Percentiles rank a stretch among this genome's conserved stretches.
Conservation (phyloP, 306 rosid genomes). For the Ochetophila trinervis region DNA sequence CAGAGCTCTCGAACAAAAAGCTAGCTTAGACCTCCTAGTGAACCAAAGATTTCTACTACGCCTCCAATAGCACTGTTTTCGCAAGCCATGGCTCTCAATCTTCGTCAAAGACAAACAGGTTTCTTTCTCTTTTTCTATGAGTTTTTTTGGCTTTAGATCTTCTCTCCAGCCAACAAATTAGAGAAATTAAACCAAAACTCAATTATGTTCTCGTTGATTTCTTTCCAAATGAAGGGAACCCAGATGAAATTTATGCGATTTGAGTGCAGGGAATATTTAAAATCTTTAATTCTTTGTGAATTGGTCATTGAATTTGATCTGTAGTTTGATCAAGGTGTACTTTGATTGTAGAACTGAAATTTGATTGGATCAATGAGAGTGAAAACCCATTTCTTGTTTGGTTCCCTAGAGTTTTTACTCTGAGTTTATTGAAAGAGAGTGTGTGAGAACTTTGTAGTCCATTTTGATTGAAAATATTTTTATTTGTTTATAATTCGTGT, state of each 20-base stretch:
- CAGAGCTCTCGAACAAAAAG: not conserved
- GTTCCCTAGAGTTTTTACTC: not conserved
- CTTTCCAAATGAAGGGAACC: not conserved
- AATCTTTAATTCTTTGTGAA: not conserved
- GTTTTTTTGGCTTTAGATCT: constrained; percentile 16
- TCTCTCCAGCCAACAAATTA: not conserved
- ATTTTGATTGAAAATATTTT: not conserved
- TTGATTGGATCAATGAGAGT: not conserved
- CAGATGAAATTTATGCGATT: not conserved
- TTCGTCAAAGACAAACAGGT: constrained; percentile 68
- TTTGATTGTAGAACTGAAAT: not conserved
- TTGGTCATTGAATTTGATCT: not conserved
- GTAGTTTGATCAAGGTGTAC: not conserved
- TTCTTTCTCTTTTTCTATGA: not conserved
- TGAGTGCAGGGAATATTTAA: not conserved
- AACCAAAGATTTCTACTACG: not conserved
- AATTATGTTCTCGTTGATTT: not conserved
- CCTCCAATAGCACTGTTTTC: constrained; percentile 1
- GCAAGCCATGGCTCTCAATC: constrained; percentile 53
- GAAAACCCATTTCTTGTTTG: not conserved
- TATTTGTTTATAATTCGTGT: not conserved
- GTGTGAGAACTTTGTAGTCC: not conserved
- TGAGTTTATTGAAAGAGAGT: not conserved
- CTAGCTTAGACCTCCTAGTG: not conserved
- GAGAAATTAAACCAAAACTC: not conserved